A percentile compares a stretch with the other conserved stretches of the same genome.
These are phyloP conservation scores for Tolypocladium tundrense DNA, from an alignment of 2,329 filamentous ascomycete species.

Conservation along the genomic window DNA sequence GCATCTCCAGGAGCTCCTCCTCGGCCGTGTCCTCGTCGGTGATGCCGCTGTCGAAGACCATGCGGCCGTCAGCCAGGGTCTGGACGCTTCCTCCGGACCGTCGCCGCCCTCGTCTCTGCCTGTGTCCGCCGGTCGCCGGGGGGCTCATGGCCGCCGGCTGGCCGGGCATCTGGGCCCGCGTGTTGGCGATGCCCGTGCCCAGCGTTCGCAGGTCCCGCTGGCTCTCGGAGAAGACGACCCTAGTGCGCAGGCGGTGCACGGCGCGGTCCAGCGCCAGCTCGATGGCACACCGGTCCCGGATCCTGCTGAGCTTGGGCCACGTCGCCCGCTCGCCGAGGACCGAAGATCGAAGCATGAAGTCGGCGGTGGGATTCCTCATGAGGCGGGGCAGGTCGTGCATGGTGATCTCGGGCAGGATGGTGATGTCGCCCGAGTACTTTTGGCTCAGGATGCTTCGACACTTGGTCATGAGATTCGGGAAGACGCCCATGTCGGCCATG, in stretches of 20 bases:
- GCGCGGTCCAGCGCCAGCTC: conserved; percentile 75
- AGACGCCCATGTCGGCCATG: conserved; percentile 68
- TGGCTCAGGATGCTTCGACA: conserved; percentile 74
- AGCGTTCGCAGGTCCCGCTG: conserved; percentile 49
- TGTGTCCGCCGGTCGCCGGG: conserved; percentile 16
- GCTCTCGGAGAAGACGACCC: conserved; percentile 59
- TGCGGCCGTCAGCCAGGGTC: conserved; percentile 23
- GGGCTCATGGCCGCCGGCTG: conserved; percentile 9
- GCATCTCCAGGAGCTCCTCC: conserved; percentile 33
- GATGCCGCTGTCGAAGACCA: conserved; percentile 26
- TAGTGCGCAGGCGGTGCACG: conserved; percentile 56
- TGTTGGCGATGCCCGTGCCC: conserved; percentile 17
- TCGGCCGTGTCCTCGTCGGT: conserved; percentile 34
- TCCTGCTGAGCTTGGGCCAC: conserved; percentile 80
- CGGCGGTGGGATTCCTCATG: conserved; percentile 71
- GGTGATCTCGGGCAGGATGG: conserved; percentile 73
- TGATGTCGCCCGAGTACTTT: conserved; percentile 91
- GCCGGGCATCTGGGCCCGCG: conserved; percentile 12
- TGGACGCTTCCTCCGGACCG: conserved; percentile 41
- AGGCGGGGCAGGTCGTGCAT: conserved; percentile 66
- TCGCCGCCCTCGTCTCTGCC: conserved; percentile 30
- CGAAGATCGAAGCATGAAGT: conserved; percentile 77
- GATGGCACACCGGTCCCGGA: conserved; percentile 79
- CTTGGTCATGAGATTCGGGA: conserved; percentile 71
- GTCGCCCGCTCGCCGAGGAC: conserved; percentile 75